phyloP scores from a whole-genome alignment of 805 yeast species.

The Candida sonorensis region DNA sequence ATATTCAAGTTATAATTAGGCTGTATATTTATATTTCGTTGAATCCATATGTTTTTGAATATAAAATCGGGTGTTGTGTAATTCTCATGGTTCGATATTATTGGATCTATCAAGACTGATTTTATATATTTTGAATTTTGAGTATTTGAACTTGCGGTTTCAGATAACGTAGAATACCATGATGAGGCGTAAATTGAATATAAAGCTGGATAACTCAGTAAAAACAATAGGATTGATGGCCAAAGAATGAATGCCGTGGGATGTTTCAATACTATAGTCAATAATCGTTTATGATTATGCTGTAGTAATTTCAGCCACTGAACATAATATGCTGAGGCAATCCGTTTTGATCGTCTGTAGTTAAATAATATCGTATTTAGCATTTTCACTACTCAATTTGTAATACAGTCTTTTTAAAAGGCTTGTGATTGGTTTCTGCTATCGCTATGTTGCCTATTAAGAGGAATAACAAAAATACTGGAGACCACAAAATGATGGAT shows the following conservation, averaged over 20 bases:
- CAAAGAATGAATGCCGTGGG: conserved; percentile 40
- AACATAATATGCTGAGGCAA: conserved; percentile 4
- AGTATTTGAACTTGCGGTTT: conserved; percentile 7
- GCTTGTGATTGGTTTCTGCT: conserved; percentile 29
- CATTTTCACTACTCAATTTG: too few species aligned
- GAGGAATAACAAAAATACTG: too few species aligned
- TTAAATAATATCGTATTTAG: conserved; percentile 2
- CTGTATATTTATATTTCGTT: conserved; percentile 20
- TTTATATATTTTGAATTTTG: conserved; percentile 5
- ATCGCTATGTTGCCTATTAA: too few species aligned
- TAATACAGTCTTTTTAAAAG: too few species aligned
- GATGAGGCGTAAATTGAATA: conserved; percentile 29
- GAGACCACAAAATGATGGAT: too few species aligned
- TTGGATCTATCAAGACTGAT: conserved; percentile 11
- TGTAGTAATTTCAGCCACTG: conserved; percentile 11
- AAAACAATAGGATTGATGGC: conserved; percentile 41
- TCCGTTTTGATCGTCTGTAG: conserved; percentile 7
- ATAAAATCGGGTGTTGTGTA: conserved; percentile 12
- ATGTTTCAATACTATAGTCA: conserved; percentile 24
- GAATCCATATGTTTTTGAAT: conserved; percentile 31
- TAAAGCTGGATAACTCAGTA: conserved; percentile 43
- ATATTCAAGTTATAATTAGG: conserved; percentile 12
- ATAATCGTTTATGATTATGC: conserved; percentile 6
- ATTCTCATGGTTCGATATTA: not conserved
- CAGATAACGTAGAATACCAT: conserved; percentile 6